Conservation (phyloP, 2,329 filamentous ascomycete genomes). For the Fusarium chaquense region DNA sequence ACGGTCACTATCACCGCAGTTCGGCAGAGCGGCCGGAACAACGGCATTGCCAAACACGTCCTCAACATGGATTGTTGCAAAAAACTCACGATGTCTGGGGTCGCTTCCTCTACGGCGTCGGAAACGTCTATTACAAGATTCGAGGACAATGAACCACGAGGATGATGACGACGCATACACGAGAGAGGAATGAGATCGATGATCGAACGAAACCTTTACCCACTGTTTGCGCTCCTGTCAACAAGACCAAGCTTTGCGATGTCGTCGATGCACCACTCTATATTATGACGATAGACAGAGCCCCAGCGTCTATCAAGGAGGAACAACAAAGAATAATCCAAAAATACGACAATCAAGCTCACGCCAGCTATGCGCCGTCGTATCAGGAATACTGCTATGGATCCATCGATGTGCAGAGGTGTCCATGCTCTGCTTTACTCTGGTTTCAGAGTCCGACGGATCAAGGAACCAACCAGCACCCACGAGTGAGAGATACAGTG, state of each 20-base stretch:
- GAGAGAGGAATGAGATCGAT: constrained; percentile 26
- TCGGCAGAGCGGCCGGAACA: constrained; percentile 30
- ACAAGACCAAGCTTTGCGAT: constrained; percentile 11
- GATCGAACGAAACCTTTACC: constrained; percentile 20
- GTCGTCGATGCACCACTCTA: constrained; percentile 26
- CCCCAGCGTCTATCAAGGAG: constrained; percentile 30
- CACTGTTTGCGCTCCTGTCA: constrained; percentile 21
- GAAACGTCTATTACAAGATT: constrained; percentile 54
- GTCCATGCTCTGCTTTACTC: constrained; percentile 36
- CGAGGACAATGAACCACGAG: constrained; percentile 42
- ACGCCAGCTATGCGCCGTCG: constrained; percentile 12
- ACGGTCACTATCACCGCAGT: constrained; percentile 49
- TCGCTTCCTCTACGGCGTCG: constrained; percentile 54
- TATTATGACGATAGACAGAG: constrained; percentile 38
- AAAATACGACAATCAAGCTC: constrained; percentile 33
- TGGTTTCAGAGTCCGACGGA: constrained; percentile 37
- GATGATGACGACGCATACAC: constrained; percentile 32
- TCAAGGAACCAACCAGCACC: constrained; percentile 36
- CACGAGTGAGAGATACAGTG: constrained; percentile 41
- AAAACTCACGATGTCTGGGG: constrained; percentile 56
- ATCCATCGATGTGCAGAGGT: constrained; percentile 35
- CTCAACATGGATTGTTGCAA: constrained; percentile 45
- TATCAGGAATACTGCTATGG: constrained; percentile 20
- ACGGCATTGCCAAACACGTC: constrained; percentile 20
- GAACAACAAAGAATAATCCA: constrained; percentile 13